phyloP scores from a whole-genome alignment of 2,329 filamentous ascomycete genomes.

The Cladosporium sp. region DNA sequence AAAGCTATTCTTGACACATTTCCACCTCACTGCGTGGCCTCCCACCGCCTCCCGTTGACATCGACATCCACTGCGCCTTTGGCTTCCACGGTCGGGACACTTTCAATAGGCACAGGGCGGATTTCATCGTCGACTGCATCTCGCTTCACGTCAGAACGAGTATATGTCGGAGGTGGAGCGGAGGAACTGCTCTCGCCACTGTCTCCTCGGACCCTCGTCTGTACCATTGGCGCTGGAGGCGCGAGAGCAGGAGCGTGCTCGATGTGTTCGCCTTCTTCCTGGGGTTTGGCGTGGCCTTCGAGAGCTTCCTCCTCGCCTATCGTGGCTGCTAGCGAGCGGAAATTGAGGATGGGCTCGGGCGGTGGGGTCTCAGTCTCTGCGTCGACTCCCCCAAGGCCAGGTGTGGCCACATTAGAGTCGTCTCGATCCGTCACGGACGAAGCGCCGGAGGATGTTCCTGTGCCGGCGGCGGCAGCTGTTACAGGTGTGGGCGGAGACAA shows the following conservation, averaged over 20 bases:
- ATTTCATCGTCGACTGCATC: slow-evolving; percentile 22
- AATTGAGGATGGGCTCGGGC: slow-evolving; percentile 79
- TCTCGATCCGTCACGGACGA: slow-evolving; percentile 65
- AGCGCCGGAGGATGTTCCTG: slow-evolving; percentile 77
- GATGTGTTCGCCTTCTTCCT: slow-evolving; percentile 33
- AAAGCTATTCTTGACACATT: not conserved
- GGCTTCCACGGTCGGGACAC: slow-evolving; percentile 15
- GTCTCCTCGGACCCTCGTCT: slow-evolving; percentile 18
- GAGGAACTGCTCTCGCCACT: slow-evolving; percentile 22
- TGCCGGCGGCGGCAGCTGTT: slow-evolving; percentile 52
- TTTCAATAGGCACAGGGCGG: slow-evolving; percentile 13
- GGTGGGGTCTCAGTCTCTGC: slow-evolving; percentile 46
- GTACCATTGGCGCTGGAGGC: slow-evolving; percentile 5
- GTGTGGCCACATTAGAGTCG: slow-evolving; percentile 38
- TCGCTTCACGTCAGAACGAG: not conserved
- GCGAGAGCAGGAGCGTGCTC: slow-evolving; percentile 31
- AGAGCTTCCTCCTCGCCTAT: slow-evolving; percentile 25
- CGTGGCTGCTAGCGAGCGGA: slow-evolving; percentile 65
- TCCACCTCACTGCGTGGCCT: slow-evolving; percentile 18
- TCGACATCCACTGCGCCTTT: slow-evolving; percentile 23
- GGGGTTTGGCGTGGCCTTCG: slow-evolving; percentile 30
- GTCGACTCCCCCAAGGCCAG: slow-evolving; percentile 32
- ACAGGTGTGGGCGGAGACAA: slow-evolving; percentile 53
- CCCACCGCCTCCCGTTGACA: slow-evolving; percentile 15
- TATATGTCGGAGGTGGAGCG: not conserved